These are phyloP conservation scores for Brassica nigra DNA, from an alignment of 345 rosid species.

Conservation along the genomic window DNA sequence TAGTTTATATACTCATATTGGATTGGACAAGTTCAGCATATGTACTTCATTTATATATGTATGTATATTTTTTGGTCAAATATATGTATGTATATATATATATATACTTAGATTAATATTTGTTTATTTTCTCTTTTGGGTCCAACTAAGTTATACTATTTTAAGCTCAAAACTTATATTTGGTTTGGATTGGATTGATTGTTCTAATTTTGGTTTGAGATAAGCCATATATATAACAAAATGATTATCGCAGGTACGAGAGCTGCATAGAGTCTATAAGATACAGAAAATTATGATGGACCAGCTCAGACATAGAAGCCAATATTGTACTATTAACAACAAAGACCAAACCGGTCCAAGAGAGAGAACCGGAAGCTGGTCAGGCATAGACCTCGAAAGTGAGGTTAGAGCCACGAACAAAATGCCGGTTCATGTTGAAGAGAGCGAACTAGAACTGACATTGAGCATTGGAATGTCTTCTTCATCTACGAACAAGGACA, in stretches of 20 bases:
- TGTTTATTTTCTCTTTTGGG: background rate
- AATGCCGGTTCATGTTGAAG: conserved; percentile 44
- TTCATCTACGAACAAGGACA: conserved; percentile 39
- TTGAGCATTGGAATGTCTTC: conserved; percentile 64
- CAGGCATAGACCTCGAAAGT: conserved; percentile 55
- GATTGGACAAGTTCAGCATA: background rate
- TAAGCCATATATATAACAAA: background rate
- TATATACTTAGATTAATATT: background rate
- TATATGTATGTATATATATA: background rate
- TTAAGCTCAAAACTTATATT: background rate
- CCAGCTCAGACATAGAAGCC: conserved; percentile 54
- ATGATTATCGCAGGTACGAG: conserved; percentile 62
- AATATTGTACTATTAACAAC: conserved; percentile 33
- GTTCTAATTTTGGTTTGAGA: background rate
- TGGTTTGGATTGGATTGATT: background rate
- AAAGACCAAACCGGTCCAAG: conserved; percentile 41
- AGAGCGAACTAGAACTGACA: conserved; percentile 66
- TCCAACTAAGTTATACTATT: background rate
- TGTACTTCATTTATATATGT: background rate
- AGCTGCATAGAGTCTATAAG: conserved; percentile 74
- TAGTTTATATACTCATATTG: too few relatives aligned
- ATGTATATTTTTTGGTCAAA: background rate
- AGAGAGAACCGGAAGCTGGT: conserved; percentile 59
- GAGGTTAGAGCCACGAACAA: conserved; percentile 44
- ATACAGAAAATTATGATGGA: conserved; percentile 72